A percentile compares a stretch with the other conserved stretches of the same genome.
Conservation (phyloP, 2,329 filamentous ascomycete species). For the Aspergillus aculeatus region DNA sequence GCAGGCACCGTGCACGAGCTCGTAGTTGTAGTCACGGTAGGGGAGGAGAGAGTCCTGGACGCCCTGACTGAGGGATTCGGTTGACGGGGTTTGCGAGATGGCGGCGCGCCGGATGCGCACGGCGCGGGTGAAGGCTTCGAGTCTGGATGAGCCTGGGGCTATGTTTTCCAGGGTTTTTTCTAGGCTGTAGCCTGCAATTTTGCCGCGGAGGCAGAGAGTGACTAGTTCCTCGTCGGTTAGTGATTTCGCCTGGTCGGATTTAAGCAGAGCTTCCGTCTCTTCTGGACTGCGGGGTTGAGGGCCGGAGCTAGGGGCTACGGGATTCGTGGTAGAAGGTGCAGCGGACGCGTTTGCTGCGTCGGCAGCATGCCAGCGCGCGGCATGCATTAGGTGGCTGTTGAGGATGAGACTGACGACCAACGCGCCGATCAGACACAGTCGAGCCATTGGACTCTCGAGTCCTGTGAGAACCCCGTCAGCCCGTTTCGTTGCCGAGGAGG, state of each 20-base stretch:
- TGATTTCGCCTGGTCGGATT: conserved; percentile 72
- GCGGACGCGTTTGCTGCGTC: neutral
- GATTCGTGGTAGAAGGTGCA: neutral
- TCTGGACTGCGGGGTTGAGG: neutral
- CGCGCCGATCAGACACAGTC: neutral
- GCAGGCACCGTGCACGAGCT: conserved; percentile 91
- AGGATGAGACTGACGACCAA: neutral
- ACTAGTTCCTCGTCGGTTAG: conserved; percentile 85
- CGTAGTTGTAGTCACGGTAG: conserved; percentile 90
- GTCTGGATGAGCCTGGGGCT: conserved; percentile 27
- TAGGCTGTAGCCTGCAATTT: conserved; percentile 89
- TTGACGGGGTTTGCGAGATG: conserved; percentile 67
- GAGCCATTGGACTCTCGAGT: neutral
- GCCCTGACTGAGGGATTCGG: conserved; percentile 66
- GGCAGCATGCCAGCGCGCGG: neutral
- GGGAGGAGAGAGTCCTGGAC: conserved; percentile 87
- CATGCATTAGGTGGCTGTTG: conserved; percentile 1
- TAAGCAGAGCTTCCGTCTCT: conserved; percentile 22
- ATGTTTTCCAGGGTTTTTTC: conserved; percentile 77
- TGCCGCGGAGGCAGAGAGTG: conserved; percentile 78
- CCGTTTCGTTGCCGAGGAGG: neutral
- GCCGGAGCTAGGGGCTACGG: no score
- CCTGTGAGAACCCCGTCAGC: neutral
- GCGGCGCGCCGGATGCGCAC: conserved; percentile 89
- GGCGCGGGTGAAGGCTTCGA: conserved; percentile 67